Percentiles rank a stretch among this genome's conserved stretches.
These are phyloP conservation scores for Gossypium anomalum DNA, from an alignment of 345 rosid genomes.

Conservation along the genomic window DNA sequence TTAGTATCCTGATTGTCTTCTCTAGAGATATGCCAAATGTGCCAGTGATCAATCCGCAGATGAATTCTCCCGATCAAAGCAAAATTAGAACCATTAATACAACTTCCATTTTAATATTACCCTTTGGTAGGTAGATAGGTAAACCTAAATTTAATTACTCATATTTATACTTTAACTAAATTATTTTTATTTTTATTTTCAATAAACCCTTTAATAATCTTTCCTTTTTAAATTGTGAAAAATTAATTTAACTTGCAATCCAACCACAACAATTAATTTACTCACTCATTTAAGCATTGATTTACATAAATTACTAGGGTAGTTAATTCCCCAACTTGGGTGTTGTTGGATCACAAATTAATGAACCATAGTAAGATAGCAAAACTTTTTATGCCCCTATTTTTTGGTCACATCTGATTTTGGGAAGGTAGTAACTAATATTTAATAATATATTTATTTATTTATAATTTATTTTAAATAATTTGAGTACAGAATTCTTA, in stretches of 20 bases:
- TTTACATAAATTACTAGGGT: background rate
- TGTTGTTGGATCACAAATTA: constrained; percentile 6
- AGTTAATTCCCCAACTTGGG: background rate
- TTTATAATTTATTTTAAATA: background rate
- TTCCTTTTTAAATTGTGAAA: background rate
- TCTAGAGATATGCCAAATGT: no score
- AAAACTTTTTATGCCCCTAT: background rate
- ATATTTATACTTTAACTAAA: background rate
- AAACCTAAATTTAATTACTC: background rate
- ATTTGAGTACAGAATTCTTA: no score
- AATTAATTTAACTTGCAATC: background rate
- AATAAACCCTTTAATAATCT: background rate
- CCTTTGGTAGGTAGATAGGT: background rate
- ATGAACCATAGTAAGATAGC: background rate
- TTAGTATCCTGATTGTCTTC: no score
- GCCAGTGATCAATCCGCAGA: no score
- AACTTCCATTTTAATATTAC: background rate
- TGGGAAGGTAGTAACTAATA: no score
- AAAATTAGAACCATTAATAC: background rate
- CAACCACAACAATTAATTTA: background rate
- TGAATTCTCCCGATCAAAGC: no score
- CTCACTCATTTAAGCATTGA: background rate
- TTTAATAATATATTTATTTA: no score
- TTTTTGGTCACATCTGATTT: background rate
- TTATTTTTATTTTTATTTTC: background rate